A percentile compares a stretch with the other conserved stretches of the same genome.
These are phyloP conservation scores for Ilyonectria sp. DNA, from an alignment of 2,329 filamentous ascomycete genomes.

Conservation along the genomic window DNA sequence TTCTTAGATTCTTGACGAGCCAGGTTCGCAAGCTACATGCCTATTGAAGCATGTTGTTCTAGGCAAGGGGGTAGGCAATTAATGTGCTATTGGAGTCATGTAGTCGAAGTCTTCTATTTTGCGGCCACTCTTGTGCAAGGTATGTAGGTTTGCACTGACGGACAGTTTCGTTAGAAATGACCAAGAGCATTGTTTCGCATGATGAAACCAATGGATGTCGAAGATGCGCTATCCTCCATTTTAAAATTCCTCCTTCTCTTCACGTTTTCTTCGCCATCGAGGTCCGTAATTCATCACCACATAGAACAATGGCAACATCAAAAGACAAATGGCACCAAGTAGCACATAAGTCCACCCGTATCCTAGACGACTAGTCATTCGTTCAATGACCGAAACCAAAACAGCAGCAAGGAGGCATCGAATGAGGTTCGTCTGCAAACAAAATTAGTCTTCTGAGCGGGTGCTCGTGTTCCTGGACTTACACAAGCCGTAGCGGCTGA, in stretches of 20 bases:
- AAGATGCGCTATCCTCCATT: neutral
- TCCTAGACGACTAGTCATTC: slow-evolving; percentile 19
- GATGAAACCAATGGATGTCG: neutral
- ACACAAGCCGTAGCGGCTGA: slow-evolving; percentile 28
- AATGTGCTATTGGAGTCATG: neutral
- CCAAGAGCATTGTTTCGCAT: neutral
- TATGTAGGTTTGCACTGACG: no score
- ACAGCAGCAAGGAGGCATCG: slow-evolving; percentile 25
- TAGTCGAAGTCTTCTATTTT: no score
- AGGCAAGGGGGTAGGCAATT: neutral
- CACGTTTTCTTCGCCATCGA: slow-evolving; percentile 18
- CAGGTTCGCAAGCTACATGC: no score
- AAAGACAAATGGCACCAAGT: slow-evolving; percentile 23
- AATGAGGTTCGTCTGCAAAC: slow-evolving; percentile 26
- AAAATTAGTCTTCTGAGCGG: neutral
- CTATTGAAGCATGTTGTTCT: neutral
- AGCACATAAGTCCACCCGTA: slow-evolving; percentile 29
- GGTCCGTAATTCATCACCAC: slow-evolving; percentile 20
- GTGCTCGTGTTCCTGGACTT: neutral
- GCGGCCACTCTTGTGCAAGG: no score
- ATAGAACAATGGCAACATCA: slow-evolving; percentile 17
- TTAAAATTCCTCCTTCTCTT: neutral
- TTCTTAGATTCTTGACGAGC: no score
- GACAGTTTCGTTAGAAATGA: neutral
- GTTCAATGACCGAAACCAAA: slow-evolving; percentile 28